phyloP scores from a whole-genome alignment of 225 moss, liverwort and hornwort genomes.

The Sphagnum contortum region DNA sequence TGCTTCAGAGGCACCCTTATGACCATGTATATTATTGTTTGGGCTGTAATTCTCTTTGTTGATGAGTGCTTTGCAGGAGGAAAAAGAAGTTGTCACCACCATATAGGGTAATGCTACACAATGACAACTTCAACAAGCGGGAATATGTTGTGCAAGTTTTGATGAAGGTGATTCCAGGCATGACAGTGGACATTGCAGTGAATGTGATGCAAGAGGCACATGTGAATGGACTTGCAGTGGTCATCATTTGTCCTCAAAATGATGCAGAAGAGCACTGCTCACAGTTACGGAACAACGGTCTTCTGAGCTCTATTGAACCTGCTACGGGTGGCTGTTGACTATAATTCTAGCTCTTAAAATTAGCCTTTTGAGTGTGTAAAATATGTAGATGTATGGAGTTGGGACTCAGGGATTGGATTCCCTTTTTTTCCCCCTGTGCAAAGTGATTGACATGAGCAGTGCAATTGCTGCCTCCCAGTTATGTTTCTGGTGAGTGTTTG shows the following conservation, averaged over 20 bases:
- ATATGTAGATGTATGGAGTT: conserved; percentile 2
- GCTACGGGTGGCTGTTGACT: conserved; percentile 44
- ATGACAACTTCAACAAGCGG: conserved; percentile 86
- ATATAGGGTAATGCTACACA: conserved; percentile 89
- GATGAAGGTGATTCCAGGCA: conserved; percentile 91
- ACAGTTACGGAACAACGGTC: conserved; percentile 74
- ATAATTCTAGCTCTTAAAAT: conserved; percentile 1
- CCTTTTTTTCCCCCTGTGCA: too few species aligned
- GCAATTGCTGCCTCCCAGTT: too few species aligned
- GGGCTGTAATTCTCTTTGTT: not conserved
- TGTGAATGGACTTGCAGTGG: conserved; percentile 80
- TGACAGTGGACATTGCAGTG: conserved; percentile 87
- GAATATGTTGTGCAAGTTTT: conserved; percentile 93
- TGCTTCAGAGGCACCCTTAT: too few species aligned
- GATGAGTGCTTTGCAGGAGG: conserved; percentile 25
- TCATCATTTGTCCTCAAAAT: conserved; percentile 78
- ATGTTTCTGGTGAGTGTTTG: too few species aligned
- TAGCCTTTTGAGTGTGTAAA: conserved; percentile 34
- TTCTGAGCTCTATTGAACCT: conserved; percentile 84
- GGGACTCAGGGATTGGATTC: too few species aligned
- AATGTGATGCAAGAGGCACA: conserved; percentile 95
- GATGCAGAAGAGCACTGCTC: conserved; percentile 89
- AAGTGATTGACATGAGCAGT: too few species aligned
- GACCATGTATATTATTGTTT: too few species aligned
- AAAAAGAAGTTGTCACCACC: conserved; percentile 82